Conservation (phyloP, 2,329 filamentous ascomycete genomes). For the Fusarium liriodendri region DNA sequence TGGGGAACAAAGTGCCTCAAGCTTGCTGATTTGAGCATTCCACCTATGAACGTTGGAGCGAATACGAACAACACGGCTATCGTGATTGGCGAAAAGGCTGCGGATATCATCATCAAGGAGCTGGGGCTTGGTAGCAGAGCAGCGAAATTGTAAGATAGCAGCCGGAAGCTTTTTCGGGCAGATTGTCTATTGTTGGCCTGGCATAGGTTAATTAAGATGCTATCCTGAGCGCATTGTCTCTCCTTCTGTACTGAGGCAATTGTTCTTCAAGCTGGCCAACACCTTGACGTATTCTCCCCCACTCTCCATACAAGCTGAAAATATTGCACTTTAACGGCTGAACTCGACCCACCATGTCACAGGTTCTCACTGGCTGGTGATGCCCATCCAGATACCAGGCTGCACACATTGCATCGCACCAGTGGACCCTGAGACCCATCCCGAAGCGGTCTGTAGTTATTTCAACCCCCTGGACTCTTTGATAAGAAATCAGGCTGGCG, state of each 20-base stretch:
- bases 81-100: conserved; percentile 60
- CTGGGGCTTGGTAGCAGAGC: conserved; percentile 34
- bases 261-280: not conserved
- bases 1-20: conserved; percentile 56
- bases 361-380: not conserved
- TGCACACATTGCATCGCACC: not conserved
- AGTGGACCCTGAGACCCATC: not conserved
- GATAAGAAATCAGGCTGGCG: not conserved
- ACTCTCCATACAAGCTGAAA: not conserved
- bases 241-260: not conserved
- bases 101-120: conserved; percentile 54
- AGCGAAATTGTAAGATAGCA: not conserved
- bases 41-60: conserved; percentile 54
- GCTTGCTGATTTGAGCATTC: conserved; percentile 54
- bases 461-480: not conserved
- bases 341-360: not conserved
- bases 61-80: conserved; percentile 64
- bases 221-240: not conserved
- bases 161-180: not conserved
- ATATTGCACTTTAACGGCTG: not conserved
- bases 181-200: not conserved
- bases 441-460: not conserved
- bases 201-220: not conserved
- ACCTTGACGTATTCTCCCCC: not conserved
- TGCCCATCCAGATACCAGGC: not conserved